These are phyloP conservation scores for Candida maesae DNA, from an alignment of 805 yeast genomes.

Conservation along the genomic window DNA sequence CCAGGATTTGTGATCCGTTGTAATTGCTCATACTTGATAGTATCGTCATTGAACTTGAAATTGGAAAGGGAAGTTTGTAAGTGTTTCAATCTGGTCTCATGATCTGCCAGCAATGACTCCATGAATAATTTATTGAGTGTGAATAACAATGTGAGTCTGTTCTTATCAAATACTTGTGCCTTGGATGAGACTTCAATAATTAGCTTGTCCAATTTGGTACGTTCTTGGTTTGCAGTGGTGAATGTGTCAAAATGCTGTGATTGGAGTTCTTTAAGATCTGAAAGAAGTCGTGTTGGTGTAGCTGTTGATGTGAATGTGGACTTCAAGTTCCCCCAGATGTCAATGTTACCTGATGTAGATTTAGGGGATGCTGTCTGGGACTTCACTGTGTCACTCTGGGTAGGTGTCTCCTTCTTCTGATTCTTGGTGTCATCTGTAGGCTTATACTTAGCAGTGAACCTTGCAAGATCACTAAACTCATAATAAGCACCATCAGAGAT, in stretches of 20 bases:
- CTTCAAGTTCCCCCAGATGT: constrained; percentile 20
- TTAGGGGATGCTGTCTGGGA: too few species aligned
- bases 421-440: background rate
- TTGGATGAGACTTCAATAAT: constrained; percentile 6
- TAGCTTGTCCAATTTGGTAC: constrained; percentile 12
- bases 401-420: background rate
- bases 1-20: background rate
- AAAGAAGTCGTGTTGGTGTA: constrained; percentile 10
- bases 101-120: constrained; percentile 7
- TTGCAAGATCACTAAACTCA: constrained; percentile 27
- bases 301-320: constrained; percentile 10
- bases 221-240: constrained; percentile 2
- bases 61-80: constrained; percentile 1
- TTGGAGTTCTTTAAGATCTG: constrained; percentile 10
- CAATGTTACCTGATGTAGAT: too few species aligned
- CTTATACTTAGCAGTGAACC: constrained; percentile 19
- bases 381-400: background rate
- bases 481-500: constrained; percentile 26
- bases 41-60: constrained; percentile 3
- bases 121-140: constrained; percentile 11
- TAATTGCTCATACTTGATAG: constrained; percentile 12
- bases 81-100: constrained; percentile 2
- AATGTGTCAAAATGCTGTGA: constrained; percentile 9
- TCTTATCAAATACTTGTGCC: constrained; percentile 19
- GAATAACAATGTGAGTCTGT: constrained; percentile 16